Conservation (phyloP, 495 filamentous ascomycete genomes). For the Terfezia claveryi region DNA sequence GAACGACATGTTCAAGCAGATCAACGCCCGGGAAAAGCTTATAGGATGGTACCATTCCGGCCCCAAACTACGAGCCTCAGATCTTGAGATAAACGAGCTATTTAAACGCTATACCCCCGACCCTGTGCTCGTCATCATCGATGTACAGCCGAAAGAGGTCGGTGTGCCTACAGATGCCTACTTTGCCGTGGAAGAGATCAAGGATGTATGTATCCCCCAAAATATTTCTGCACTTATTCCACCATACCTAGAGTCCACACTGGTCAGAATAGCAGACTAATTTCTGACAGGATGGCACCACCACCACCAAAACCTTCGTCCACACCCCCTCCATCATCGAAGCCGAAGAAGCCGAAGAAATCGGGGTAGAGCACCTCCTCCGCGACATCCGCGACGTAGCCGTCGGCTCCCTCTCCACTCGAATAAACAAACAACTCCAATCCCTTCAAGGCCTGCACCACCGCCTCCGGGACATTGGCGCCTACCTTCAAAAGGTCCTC, state of each 20-base stretch:
- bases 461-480: conserved; percentile 81
- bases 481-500: conserved; percentile 89
- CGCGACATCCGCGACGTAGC: conserved; percentile 96
- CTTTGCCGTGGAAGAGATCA: conserved; percentile 98
- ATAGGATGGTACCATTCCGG: conserved; percentile 99
- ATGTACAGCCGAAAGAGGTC: conserved; percentile 94
- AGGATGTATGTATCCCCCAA: conserved; percentile 50
- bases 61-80: conserved; percentile 85
- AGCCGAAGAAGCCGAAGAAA: conserved; percentile 96
- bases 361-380: conserved; percentile 92
- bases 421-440: conserved; percentile 92
- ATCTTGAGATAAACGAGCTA: conserved; percentile 97
- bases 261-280: conserved; percentile 8
- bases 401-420: conserved; percentile 91
- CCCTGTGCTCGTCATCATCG: conserved; percentile 88
- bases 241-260: neutral
- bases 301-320: conserved; percentile 90
- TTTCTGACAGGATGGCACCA: conserved; percentile 65
- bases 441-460: conserved; percentile 91
- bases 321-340: conserved; percentile 99
- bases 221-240: neutral
- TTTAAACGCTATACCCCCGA: conserved; percentile 98
- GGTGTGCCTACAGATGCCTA: conserved; percentile 97
- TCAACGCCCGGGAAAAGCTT: conserved; percentile 95
- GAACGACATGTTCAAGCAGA: conserved; percentile 99